Percentiles rank a stretch among this genome's conserved stretches.
phyloP scores from a whole-genome alignment of 1,139 yeast genomes.

The Entelexis paramagnoliae region DNA sequence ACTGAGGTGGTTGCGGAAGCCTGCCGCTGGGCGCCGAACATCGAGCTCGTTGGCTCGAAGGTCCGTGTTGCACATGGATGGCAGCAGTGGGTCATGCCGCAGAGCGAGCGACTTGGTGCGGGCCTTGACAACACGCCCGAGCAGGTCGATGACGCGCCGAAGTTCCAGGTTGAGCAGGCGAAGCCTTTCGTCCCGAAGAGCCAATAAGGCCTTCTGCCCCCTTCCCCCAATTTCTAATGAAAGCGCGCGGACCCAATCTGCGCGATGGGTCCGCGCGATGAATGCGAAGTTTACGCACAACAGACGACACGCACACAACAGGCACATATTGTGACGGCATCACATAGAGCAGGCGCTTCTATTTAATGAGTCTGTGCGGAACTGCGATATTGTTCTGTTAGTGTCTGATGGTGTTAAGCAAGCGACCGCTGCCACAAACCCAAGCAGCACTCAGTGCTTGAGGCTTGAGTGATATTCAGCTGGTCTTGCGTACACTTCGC shows the following conservation, averaged over 20 bases:
- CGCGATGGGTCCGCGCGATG: background rate
- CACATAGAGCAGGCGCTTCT: background rate
- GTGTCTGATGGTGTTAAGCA: background rate
- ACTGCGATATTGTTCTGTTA: background rate
- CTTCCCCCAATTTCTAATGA: background rate
- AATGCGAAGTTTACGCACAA: background rate
- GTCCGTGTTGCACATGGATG: slow-evolving; percentile 39
- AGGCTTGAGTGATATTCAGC: background rate
- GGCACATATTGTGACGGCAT: background rate
- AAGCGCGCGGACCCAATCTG: background rate
- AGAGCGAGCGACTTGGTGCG: slow-evolving; percentile 37
- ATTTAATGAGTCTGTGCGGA: background rate
- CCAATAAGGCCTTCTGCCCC: background rate
- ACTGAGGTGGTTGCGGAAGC: slow-evolving; percentile 40
- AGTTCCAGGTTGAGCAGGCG: slow-evolving; percentile 34
- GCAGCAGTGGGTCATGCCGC: slow-evolving; percentile 44
- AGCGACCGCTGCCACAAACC: background rate
- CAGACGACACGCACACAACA: background rate
- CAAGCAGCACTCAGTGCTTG: background rate
- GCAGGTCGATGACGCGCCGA: slow-evolving; percentile 25
- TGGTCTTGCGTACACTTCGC: background rate
- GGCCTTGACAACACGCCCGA: slow-evolving; percentile 33
- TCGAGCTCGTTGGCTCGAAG: slow-evolving; percentile 40
- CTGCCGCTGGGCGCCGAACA: slow-evolving; percentile 35
- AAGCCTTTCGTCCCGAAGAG: slow-evolving; percentile 33